Evolutionary conservation across 2,329 filamentous ascomycete genomes (phyloP).

Genomic region (Elsinoe batatas): DNA sequence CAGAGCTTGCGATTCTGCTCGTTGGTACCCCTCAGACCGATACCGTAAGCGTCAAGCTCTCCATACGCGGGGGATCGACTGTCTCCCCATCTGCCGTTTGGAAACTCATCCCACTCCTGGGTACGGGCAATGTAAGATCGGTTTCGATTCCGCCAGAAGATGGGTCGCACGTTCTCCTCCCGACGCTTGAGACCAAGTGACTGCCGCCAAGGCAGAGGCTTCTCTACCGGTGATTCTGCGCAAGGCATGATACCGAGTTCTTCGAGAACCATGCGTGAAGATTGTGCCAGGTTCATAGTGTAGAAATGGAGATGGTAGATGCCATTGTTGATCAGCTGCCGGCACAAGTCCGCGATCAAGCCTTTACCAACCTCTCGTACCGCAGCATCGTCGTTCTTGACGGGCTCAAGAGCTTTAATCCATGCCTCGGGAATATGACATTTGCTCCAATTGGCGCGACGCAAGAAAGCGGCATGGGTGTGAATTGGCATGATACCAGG

Average conservation of each 20-base stretch:
- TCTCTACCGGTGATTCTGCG: slow-evolving; percentile 66
- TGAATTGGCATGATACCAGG: slow-evolving; percentile 90
- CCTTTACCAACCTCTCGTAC: slow-evolving; percentile 83
- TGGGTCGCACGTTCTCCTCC: slow-evolving; percentile 90
- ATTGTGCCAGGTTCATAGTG: slow-evolving; percentile 96
- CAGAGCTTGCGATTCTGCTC: slow-evolving; percentile 93
- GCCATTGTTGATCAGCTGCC: slow-evolving; percentile 69
- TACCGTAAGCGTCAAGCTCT: slow-evolving; percentile 86
- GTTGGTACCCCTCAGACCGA: slow-evolving; percentile 87
- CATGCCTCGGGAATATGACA: slow-evolving; percentile 72
- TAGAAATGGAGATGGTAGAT: slow-evolving; percentile 91
- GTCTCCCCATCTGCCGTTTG: slow-evolving; percentile 97
- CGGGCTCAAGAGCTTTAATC: slow-evolving; percentile 72
- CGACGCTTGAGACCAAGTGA: slow-evolving; percentile 81
- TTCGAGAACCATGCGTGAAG: slow-evolving; percentile 87
- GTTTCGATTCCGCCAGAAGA: slow-evolving; percentile 97
- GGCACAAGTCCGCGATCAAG: slow-evolving; percentile 82
- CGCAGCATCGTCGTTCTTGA: slow-evolving; percentile 93
- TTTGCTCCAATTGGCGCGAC: slow-evolving; percentile 84
- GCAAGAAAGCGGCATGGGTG: slow-evolving; percentile 85
- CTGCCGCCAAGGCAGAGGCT: slow-evolving; percentile 91
- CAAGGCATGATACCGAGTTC: slow-evolving; percentile 76
- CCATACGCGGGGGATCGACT: slow-evolving; percentile 93
- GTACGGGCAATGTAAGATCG: slow-evolving; percentile 92
- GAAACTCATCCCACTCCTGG: slow-evolving; percentile 98